Percentiles rank a stretch among this genome's conserved stretches.
phyloP scores from a whole-genome alignment of 768 basidiomycete species.

The button mushroom (Agaricus bisporus) region DNA sequence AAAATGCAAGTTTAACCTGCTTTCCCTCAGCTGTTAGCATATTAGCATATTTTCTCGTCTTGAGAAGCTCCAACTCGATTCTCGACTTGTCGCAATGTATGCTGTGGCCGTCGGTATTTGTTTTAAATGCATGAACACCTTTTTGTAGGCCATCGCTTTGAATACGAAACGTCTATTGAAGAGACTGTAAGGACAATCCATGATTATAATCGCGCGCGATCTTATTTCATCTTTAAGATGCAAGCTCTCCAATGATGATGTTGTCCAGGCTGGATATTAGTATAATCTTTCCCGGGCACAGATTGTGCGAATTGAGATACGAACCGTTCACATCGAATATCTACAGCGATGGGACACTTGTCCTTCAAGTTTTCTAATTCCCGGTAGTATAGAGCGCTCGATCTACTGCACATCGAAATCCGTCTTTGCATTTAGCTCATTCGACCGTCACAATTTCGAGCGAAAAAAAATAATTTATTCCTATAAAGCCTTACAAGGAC shows the following conservation, averaged over 20 bases:
- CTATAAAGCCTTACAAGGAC: no score
- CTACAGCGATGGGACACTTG: no score
- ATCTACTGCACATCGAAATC: no score
- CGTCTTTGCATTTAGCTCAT: no score
- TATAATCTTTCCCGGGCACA: no score
- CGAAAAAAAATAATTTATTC: no score
- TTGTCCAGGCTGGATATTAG: conserved; percentile 61
- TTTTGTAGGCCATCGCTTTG: conserved; percentile 45
- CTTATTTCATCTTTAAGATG: conserved; percentile 34
- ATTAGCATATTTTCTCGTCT: conserved; percentile 61
- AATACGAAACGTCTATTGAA: conserved; percentile 50
- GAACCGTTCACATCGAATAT: no score
- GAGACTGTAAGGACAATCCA: conserved; percentile 34
- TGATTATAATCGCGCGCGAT: neutral
- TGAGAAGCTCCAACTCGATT: conserved; percentile 66
- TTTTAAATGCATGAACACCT: neutral
- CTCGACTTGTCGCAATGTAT: conserved; percentile 70
- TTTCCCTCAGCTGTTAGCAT: conserved; percentile 34
- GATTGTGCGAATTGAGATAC: no score
- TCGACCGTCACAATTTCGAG: no score
- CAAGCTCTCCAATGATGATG: conserved; percentile 63
- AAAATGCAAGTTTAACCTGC: neutral
- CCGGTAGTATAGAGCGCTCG: no score
- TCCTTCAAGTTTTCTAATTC: no score
- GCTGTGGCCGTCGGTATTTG: conserved; percentile 5